Percentiles rank a stretch among this genome's conserved stretches.
phyloP scores from a whole-genome alignment of 768 basidiomycete species.

The Suillus americanus region DNA sequence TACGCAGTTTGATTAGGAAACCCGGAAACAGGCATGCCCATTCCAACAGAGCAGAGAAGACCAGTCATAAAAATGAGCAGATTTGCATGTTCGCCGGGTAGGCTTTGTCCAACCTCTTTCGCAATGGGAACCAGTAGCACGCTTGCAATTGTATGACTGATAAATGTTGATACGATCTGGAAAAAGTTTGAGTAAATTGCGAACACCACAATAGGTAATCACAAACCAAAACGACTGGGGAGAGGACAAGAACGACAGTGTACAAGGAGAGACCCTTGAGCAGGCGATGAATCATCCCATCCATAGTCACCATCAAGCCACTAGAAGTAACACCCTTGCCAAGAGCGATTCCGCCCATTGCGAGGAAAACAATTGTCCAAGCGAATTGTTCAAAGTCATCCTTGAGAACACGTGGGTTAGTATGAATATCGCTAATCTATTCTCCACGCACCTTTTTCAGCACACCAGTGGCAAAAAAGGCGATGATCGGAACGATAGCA shows the following conservation, averaged over 20 bases:
- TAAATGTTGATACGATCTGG: conserved; percentile 88
- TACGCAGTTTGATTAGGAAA: conserved; percentile 98
- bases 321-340: conserved; percentile 92
- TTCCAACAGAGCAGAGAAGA: conserved; percentile 90
- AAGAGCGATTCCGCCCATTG: conserved; percentile 97
- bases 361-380: conserved; percentile 94
- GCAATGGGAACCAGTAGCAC: conserved; percentile 98
- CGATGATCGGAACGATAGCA: conserved; percentile 87
- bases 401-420: conserved; percentile 37
- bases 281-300: conserved; percentile 54
- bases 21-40: conserved; percentile 99
- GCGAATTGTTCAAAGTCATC: conserved; percentile 94
- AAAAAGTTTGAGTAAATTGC: neutral
- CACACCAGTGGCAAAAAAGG: conserved; percentile 92
- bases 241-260: conserved; percentile 68
- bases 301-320: conserved; percentile 82
- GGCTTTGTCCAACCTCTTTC: conserved; percentile 78
- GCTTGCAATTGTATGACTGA: conserved; percentile 96
- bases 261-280: conserved; percentile 66
- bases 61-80: conserved; percentile 92
- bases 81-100: conserved; percentile 68
- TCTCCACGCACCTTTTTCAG: conserved; percentile 75
- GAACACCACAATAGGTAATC: neutral
- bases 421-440: neutral
- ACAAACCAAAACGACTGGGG: conserved; percentile 67